Percentiles rank a stretch among this genome's conserved stretches.
These are phyloP conservation scores for Sideroxylon spinosum DNA, from an alignment of 179 eudicot genomes.

Conservation along the genomic window DNA sequence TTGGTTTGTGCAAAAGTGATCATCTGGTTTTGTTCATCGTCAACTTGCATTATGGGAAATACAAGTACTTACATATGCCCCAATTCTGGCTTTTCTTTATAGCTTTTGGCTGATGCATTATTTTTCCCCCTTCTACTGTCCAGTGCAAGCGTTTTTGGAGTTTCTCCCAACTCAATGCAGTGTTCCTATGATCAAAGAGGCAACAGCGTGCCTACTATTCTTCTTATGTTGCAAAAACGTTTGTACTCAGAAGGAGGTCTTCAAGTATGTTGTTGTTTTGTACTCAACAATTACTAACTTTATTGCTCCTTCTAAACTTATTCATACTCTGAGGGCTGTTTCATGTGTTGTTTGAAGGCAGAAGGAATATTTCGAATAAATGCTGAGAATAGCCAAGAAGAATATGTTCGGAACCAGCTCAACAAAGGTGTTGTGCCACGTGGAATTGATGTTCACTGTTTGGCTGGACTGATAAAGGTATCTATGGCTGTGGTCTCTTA, in stretches of 20 bases:
- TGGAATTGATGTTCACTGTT: constrained; percentile 79
- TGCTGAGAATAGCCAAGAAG: constrained; percentile 78
- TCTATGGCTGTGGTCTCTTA: not conserved
- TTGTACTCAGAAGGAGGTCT: constrained; percentile 50
- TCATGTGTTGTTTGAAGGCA: constrained; percentile 40
- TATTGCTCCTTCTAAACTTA: constrained; percentile 3
- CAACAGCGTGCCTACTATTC: constrained; percentile 54
- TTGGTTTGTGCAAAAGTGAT: not conserved
- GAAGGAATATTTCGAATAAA: constrained; percentile 91
- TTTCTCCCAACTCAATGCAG: constrained; percentile 55
- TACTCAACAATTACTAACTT: not conserved
- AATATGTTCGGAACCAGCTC: constrained; percentile 59
- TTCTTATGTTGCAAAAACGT: constrained; percentile 42
- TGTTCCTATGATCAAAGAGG: constrained; percentile 49
- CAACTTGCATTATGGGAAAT: constrained; percentile 2
- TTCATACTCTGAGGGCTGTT: not conserved
- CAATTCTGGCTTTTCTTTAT: not conserved
- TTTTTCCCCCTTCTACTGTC: constrained; percentile 6
- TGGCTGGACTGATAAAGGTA: constrained; percentile 90
- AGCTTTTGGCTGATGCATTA: not conserved
- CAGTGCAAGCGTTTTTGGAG: constrained; percentile 52
- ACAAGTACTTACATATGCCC: not conserved
- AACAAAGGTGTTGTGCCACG: constrained; percentile 67
- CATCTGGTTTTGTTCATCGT: constrained; percentile 5
- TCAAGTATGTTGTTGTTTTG: constrained; percentile 23